These are phyloP conservation scores for Phalaenopsis aphrodite DNA, from an alignment of 106 monocot genomes.

Conservation along the genomic window DNA sequence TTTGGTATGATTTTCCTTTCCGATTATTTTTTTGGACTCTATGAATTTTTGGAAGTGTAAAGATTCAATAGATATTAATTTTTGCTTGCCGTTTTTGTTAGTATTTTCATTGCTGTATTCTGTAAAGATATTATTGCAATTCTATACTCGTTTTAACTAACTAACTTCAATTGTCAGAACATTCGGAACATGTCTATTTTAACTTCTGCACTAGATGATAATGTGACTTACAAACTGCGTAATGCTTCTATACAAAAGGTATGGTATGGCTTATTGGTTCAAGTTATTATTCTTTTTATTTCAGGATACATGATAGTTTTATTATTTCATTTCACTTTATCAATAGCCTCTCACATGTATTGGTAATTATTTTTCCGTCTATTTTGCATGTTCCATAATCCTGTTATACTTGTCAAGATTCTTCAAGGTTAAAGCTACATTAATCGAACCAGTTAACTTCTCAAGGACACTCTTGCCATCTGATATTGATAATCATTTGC, in stretches of 20 bases:
- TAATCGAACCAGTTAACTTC: background rate
- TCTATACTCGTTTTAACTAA: background rate
- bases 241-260: conserved; percentile 87
- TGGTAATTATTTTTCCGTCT: background rate
- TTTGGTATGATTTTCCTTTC: background rate
- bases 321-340: background rate
- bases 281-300: background rate
- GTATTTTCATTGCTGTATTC: background rate
- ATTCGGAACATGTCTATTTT: conserved; percentile 38
- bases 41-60: background rate
- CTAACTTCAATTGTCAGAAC: conserved; percentile 35
- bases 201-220: conserved; percentile 13
- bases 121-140: background rate
- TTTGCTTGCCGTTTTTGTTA: background rate
- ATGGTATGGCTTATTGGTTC: conserved; percentile 4
- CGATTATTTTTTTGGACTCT: background rate
- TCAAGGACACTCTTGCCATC: background rate
- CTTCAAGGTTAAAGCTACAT: background rate
- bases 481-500: background rate
- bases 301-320: background rate
- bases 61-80: background rate
- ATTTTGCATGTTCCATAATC: background rate
- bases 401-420: background rate
- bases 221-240: conserved; percentile 25
- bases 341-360: background rate